Evolutionary conservation across 768 basidiomycete species (phyloP), one percentile per base, ranked within the genome.

Genomic region (Auriculariales sp.): DNA sequence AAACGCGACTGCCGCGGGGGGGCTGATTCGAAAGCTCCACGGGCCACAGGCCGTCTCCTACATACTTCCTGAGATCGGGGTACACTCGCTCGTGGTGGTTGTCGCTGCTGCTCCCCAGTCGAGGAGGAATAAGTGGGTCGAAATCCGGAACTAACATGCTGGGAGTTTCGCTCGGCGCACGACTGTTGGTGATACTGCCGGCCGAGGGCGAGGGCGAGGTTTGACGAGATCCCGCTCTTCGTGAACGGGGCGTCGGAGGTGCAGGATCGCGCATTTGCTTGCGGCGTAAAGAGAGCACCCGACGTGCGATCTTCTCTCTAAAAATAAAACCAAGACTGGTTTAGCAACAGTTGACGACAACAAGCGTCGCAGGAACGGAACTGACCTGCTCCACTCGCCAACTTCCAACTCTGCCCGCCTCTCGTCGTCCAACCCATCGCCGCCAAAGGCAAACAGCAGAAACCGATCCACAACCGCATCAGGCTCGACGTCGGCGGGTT

Each of bases 391-490:
- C 82, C 83, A 87, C 0, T 61, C 63, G 1, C 71, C 62, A 0
- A 77, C 77, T n/a, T n/a, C n/a, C 45, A 71, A 69, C 17, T 48
- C 54, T 2, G 55, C 51, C 4, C 75, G 35, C 1, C 64, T 56
- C 0, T 67, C 62, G 27, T 62, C 59, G 1, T 78, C 77, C 11
- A 78, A 78, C 25, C 75, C 61, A 35, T 71, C 50, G 28, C 60
- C 61, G 12, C 73, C 56, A 19, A 48, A 14, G 27, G 29, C 32
- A 48, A 59, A 49, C n/a, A n/a, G n/a, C n/a, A n/a, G n/a, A 58
- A 84, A 92, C 34, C 79, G 68, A 27, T 66, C 65, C 27, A 85
- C 73, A 1, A 92, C 83, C 27, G 69, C 63, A 2, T 74, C 75
- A 1, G 75, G 61, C 2, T 66, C 64, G 11, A 88, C 70, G 5